These are phyloP conservation scores for Phialophora macrospora DNA, from an alignment of 2,329 filamentous ascomycete species.

Conservation along the genomic window DNA sequence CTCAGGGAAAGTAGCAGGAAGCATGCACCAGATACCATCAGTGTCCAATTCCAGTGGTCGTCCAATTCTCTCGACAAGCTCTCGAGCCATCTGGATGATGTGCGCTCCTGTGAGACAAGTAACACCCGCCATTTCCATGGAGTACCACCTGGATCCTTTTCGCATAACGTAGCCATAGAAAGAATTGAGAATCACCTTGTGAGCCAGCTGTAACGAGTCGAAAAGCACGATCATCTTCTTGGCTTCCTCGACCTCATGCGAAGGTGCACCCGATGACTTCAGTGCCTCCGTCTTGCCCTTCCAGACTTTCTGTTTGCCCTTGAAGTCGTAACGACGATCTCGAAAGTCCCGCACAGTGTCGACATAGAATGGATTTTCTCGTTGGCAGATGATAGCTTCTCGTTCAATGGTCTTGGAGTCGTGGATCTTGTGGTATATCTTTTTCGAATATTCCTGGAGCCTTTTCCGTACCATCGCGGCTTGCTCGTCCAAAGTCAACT, in stretches of 20 bases:
- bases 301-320: constrained; percentile 97
- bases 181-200: constrained; percentile 98
- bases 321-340: constrained; percentile 97
- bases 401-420: constrained; percentile 89
- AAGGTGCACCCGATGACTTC: constrained; percentile 77
- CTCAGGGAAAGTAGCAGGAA: constrained; percentile 93
- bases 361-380: constrained; percentile 98
- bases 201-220: constrained; percentile 92
- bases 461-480: constrained; percentile 80
- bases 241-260: constrained; percentile 81
- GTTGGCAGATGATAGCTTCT: constrained; percentile 96
- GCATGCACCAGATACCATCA: constrained; percentile 99
- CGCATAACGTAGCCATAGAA: constrained; percentile 99
- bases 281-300: constrained; percentile 92
- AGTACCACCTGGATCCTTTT: constrained; percentile 98
- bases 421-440: constrained; percentile 99
- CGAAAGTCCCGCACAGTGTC: constrained; percentile 94
- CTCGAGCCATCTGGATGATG: constrained; percentile 95
- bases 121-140: constrained; percentile 98
- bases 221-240: constrained; percentile 99
- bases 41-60: constrained; percentile 93
- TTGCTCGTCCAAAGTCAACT: constrained; percentile 82
- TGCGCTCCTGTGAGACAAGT: constrained; percentile 94
- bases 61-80: constrained; percentile 90
- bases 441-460: constrained; percentile 90